A percentile compares a stretch with the other conserved stretches of the same genome.
Conservation (phyloP, 2,329 filamentous ascomycete species). For the Aspergillus ibericus region DNA sequence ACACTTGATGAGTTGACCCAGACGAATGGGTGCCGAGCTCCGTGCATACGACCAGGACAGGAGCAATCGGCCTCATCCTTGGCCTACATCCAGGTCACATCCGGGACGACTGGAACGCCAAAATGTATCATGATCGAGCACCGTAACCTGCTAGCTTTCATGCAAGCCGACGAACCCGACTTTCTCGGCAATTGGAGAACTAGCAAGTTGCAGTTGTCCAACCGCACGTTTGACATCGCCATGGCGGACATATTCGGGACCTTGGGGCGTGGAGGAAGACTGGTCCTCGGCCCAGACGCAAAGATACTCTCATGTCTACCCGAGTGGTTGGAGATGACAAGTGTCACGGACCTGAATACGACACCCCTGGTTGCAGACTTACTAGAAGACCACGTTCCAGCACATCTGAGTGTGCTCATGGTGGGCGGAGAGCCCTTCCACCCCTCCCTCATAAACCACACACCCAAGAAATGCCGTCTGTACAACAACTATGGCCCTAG, state of each 20-base stretch:
- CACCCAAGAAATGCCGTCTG: not conserved
- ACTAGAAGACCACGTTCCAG: not conserved
- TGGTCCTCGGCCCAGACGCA: not conserved
- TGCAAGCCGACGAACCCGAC: not conserved
- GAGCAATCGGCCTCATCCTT: not conserved
- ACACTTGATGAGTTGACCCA: not conserved
- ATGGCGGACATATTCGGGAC: not conserved
- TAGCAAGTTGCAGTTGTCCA: not conserved
- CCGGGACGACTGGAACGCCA: slow-evolving; percentile 2
- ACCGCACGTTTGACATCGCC: not conserved
- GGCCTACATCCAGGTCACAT: slow-evolving; percentile 4
- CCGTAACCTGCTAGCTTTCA: not conserved
- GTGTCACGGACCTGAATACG: not conserved
- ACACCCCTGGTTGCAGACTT: not conserved
- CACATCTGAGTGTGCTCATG: not conserved
- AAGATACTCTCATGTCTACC: not conserved
- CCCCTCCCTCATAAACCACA: not conserved
- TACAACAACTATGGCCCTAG: slow-evolving; percentile 4
- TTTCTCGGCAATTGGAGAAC: not conserved
- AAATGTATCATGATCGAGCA: slow-evolving; percentile 10
- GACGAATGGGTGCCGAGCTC: not conserved
- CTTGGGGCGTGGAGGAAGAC: not conserved
- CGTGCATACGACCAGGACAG: not conserved
- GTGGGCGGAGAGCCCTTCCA: slow-evolving; percentile 4
- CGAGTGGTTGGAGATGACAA: not conserved